Evolutionary conservation across 1,284 basidiomycete genomes (phyloP).

Genomic region (Ustilago curta): DNA sequence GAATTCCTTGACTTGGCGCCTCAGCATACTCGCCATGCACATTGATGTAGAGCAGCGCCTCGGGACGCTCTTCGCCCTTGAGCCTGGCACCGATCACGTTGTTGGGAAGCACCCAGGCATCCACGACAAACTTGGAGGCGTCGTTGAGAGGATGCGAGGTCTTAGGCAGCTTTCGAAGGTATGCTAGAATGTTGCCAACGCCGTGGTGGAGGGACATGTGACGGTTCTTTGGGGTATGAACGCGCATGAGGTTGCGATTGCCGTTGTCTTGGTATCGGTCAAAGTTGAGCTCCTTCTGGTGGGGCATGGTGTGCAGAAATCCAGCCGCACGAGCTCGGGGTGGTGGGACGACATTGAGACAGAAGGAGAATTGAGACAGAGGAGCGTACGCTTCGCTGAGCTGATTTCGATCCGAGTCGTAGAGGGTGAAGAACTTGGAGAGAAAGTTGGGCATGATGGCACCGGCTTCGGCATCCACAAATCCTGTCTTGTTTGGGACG

Average conservation of each 20-base stretch:
- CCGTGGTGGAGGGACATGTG: conserved; percentile 75
- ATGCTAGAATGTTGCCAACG: conserved; percentile 76
- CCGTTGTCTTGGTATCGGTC: conserved; percentile 74
- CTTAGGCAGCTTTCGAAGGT: conserved; percentile 77
- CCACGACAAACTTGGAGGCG: conserved; percentile 81
- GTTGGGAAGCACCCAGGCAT: conserved; percentile 77
- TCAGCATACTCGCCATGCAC: conserved; percentile 94
- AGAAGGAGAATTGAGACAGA: conserved; percentile 87
- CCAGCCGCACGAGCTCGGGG: conserved; percentile 73
- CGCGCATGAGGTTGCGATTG: conserved; percentile 67
- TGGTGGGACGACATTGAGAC: conserved; percentile 84
- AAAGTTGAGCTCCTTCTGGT: conserved; percentile 84
- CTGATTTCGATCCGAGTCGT: conserved; percentile 80
- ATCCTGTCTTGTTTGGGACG: conserved; percentile 78
- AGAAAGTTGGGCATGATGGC: conserved; percentile 79
- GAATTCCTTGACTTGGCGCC: conserved; percentile 75
- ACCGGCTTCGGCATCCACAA: conserved; percentile 79
- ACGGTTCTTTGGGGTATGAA: conserved; percentile 50
- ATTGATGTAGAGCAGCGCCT: conserved; percentile 78
- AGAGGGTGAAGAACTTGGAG: conserved; percentile 80
- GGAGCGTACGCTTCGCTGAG: conserved; percentile 83
- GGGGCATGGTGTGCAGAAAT: conserved; percentile 74
- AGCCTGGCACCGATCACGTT: conserved; percentile 70
- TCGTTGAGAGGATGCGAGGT: conserved; percentile 81
- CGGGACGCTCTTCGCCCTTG: conserved; percentile 67